Base-by-base conservation (phyloP, 179 eudicot species). In the Silene vulgaris region DNA sequence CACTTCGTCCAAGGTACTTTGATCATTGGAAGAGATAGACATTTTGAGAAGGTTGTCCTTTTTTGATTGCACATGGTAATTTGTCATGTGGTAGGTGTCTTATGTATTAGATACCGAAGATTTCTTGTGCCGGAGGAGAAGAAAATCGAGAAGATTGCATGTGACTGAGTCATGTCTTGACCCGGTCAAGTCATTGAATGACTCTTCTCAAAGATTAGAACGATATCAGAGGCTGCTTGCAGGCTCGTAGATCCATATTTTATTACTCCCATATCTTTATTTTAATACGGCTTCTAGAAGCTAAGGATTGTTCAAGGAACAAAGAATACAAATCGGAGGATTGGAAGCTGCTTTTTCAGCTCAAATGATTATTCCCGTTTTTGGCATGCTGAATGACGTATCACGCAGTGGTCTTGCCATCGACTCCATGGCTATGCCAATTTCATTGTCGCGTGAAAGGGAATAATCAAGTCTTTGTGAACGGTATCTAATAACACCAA, bases 21-120 rank as follows among this genome's bases (percentile, higher is more conserved):
- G 77, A 82, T 75, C 74, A 75, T 77, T 77, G 78, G 80, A 77
- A 77, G 80, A 76, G 80, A 73, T 73, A 35, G 28, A 77, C 65
- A 73, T 78, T 81, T 81, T 78, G 78, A 74, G 73, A 75, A 74
- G 80, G 65, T 12, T 48, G 54, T 62, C 54, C 69, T 74, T 75
- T 57, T 70, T 81, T 65, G 48, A 78, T 78, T 74, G 65, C 78
- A 74, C 81, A 75, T 78, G 82, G 77, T 82, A 75, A 82, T 82
- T 75, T 71, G 76, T 66, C 81, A 71, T 82, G 82, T 75, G 79
- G 76, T 81, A 92, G 99, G 91, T 87, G 61, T 83, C 89, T 20
- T 95, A 95, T 74, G 93, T 90, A 72, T 87, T 89, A 74, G 99
- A 85, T 74, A 89, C 98, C 6, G 96, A 89, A 79, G 97, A 95